Evolutionary conservation across 2,329 filamentous ascomycete genomes (phyloP).

Genomic region (Septoria linicola): DNA sequence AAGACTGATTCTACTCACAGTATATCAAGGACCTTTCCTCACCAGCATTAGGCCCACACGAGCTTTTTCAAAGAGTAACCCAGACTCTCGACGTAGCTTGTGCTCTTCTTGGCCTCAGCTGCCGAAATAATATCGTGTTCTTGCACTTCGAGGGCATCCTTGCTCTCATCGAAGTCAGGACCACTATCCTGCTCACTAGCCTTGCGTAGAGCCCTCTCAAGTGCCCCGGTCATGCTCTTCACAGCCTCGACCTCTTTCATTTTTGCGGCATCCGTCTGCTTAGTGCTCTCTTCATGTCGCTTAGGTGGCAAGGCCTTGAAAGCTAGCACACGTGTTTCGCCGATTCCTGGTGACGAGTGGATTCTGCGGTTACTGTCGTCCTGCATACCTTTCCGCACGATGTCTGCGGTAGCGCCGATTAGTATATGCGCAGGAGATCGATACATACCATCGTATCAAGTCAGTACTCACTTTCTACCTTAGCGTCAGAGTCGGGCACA

Average conservation of each 20-base stretch:
- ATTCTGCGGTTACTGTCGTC: constrained; percentile 13
- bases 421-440: too few species aligned
- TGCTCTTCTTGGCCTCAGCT: constrained; percentile 81
- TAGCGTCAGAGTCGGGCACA: constrained; percentile 26
- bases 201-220: constrained; percentile 62
- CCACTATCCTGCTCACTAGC: constrained; percentile 43
- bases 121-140: constrained; percentile 75
- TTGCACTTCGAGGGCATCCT: constrained; percentile 44
- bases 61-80: constrained; percentile 91
- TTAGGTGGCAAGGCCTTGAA: constrained; percentile 57
- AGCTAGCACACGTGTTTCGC: constrained; percentile 46
- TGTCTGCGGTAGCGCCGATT: too few species aligned
- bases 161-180: constrained; percentile 23
- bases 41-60: constrained; percentile 65
- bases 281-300: constrained; percentile 40
- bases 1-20: too few species aligned
- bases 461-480: neutral
- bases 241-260: constrained; percentile 56
- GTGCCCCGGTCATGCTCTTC: constrained; percentile 69
- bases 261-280: constrained; percentile 32
- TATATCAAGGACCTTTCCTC: too few species aligned
- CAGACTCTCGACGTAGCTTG: constrained; percentile 79
- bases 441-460: too few species aligned
- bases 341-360: constrained; percentile 28
- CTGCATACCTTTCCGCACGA: constrained; percentile 21